phyloP scores from a whole-genome alignment of 768 basidiomycete species.

The Trametes cingulata region DNA sequence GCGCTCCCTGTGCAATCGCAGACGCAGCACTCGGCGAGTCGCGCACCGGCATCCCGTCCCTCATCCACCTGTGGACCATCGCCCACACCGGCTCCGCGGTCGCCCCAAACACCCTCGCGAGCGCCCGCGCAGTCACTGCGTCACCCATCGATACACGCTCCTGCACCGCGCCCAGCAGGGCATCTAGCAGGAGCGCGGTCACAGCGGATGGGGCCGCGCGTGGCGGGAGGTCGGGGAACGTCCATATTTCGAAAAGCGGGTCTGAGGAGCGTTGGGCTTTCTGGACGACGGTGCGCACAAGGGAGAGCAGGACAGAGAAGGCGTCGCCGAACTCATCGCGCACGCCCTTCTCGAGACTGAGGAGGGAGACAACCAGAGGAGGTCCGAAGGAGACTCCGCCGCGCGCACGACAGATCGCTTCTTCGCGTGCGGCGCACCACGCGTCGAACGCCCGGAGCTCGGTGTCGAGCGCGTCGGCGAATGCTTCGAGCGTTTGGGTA shows the following conservation, averaged over 20 bases:
- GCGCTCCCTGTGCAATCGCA: constrained; percentile 2
- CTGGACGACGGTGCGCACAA: constrained; percentile 41
- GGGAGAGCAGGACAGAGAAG: constrained; percentile 55
- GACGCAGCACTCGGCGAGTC: constrained; percentile 13
- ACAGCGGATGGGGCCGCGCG: constrained; percentile 51
- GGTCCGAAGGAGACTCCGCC: constrained; percentile 42
- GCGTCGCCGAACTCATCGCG: constrained; percentile 56
- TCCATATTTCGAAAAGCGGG: constrained; percentile 39
- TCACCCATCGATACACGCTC: constrained; percentile 63
- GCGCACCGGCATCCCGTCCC: constrained; percentile 63
- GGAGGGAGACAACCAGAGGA: constrained; percentile 60
- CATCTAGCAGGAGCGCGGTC: constrained; percentile 62
- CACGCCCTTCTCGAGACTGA: constrained; percentile 61
- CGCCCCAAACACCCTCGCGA: constrained; percentile 62
- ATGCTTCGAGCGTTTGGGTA: constrained; percentile 76
- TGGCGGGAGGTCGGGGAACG: constrained; percentile 41
- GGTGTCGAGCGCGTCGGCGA: constrained; percentile 69
- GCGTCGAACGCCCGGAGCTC: constrained; percentile 58
- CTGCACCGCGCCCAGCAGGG: constrained; percentile 57
- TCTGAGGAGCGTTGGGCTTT: constrained; percentile 28
- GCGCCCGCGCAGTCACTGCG: constrained; percentile 48
- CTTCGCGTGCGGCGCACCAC: constrained; percentile 75
- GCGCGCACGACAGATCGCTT: constrained; percentile 61
- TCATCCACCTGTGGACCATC: constrained; percentile 72
- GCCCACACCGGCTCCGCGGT: constrained; percentile 73